These are phyloP conservation scores for Telopea speciosissima DNA, from an alignment of 177 flowering plant genomes.

Conservation along the genomic window DNA sequence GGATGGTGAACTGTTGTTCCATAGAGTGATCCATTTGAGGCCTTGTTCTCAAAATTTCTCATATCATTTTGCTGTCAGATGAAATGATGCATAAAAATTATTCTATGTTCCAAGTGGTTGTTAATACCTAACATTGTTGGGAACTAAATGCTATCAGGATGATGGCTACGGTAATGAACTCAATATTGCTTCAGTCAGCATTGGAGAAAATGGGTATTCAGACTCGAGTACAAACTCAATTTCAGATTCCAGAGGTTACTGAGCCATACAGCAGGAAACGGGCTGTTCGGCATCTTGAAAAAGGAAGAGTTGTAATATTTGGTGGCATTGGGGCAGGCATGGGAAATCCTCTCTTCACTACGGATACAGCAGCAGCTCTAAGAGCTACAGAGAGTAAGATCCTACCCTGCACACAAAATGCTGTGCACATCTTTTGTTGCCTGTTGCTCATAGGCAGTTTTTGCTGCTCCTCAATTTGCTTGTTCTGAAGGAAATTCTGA, in stretches of 20 bases:
- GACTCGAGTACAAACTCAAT: slow-evolving; percentile 75
- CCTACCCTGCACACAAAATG: not conserved
- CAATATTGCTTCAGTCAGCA: slow-evolving; percentile 49
- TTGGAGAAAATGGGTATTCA: slow-evolving; percentile 75
- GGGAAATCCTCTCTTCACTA: slow-evolving; percentile 83
- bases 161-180: slow-evolving; percentile 16
- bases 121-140: slow-evolving; percentile 4
- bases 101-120: not conserved
- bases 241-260: slow-evolving; percentile 61
- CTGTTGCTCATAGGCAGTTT: not conserved
- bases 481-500: slow-evolving; percentile 1
- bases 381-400: slow-evolving; percentile 82
- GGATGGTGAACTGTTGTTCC: too few species aligned
- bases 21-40: too few species aligned
- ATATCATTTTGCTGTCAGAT: not conserved
- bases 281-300: slow-evolving; percentile 88
- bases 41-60: too few species aligned
- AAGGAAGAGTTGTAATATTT: slow-evolving; percentile 90
- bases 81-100: not conserved
- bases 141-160: slow-evolving; percentile 31
- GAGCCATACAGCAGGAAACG: slow-evolving; percentile 76
- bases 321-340: slow-evolving; percentile 87
- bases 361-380: slow-evolving; percentile 89
- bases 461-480: not conserved
- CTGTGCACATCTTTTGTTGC: not conserved